Base-by-base conservation (phyloP, 1,284 basidiomycete genomes). In the Papiliotrema terrestris region DNA sequence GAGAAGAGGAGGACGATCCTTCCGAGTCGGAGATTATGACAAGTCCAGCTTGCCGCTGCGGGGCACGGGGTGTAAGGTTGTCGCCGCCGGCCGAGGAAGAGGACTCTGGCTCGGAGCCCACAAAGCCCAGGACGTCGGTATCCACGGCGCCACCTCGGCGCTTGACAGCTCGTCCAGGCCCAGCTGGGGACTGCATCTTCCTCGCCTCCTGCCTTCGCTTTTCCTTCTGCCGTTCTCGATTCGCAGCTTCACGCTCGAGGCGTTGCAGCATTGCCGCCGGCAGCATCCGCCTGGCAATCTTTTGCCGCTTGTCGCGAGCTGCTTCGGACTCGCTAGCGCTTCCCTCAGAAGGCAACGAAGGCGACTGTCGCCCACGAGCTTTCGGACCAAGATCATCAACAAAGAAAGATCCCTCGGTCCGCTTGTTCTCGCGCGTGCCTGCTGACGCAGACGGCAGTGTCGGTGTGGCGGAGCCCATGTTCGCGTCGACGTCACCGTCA, bases 271-370 rank as follows among this genome's bases (percentile, higher is more conserved):
- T 70, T 1, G 59, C 68, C 17, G 63, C 67, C 6, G 73, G 73
- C 35, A 75, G 56, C 71, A 75, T 72, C 2, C 70, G 58, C 15
- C 65, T 45, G 4, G 73, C 73, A 17, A 74, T 73, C 17, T 59
- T 64, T 17, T 65, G 50, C 15, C 71, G 55, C 19, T 49, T 57
- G 52, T 71, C 69, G 2, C 43, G 38, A 5, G 23, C 32, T 4
- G 46, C 14, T 32, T 19, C n/a, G n/a, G 50, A 44, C 6, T 22
- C 9, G 35, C 22, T 37, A 23, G 45, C 39, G 23, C 19, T 37
- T n/a, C 17, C 26, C 23, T 35, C 29, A 8, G 50, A 49, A 9
- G 49, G 44, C 4, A 51, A 23, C 3, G 45, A 6, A 22, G 43
- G 15, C 38, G 14, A 32, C 20, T 26, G 41, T 45, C 51, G 54